Conservation (phyloP, 768 basidiomycete species). For the Termitomyces sp. region DNA sequence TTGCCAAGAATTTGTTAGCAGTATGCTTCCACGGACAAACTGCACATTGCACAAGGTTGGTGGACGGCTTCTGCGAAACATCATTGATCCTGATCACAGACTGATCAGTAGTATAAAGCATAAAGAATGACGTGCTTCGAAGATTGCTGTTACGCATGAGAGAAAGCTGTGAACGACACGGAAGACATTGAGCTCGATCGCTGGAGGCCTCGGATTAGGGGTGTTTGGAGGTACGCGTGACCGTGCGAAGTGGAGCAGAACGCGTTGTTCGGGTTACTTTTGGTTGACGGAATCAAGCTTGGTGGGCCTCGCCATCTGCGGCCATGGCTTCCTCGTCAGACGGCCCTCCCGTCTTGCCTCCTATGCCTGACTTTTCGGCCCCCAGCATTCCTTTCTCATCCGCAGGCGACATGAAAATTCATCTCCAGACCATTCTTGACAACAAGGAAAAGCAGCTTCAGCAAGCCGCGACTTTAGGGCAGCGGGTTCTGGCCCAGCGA, state of each 20-base stretch:
- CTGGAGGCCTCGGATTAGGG: background rate
- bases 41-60: background rate
- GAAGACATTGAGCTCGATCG: background rate
- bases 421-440: slow-evolving; percentile 70
- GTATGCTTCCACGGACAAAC: background rate
- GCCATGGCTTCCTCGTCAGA: slow-evolving; percentile 37
- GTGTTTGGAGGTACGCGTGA: slow-evolving; percentile 11
- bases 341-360: slow-evolving; percentile 24
- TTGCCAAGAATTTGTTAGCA: background rate
- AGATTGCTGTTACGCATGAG: background rate
- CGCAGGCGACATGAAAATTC: slow-evolving; percentile 54
- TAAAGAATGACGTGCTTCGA: background rate
- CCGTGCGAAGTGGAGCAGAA: slow-evolving; percentile 19
- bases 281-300: slow-evolving; percentile 3
- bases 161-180: background rate
- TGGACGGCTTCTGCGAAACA: background rate
- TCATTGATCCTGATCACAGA: background rate
- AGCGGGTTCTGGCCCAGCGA: slow-evolving; percentile 89
- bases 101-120: background rate
- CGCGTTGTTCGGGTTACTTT: slow-evolving; percentile 16
- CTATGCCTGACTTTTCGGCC: slow-evolving; percentile 36
- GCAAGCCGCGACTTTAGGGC: slow-evolving; percentile 87
- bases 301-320: slow-evolving; percentile 12
- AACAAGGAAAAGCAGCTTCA: slow-evolving; percentile 90
- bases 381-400: slow-evolving; percentile 36